These are phyloP conservation scores for Spergularia azorica DNA, from an alignment of 179 eudicot species.

Conservation along the genomic window DNA sequence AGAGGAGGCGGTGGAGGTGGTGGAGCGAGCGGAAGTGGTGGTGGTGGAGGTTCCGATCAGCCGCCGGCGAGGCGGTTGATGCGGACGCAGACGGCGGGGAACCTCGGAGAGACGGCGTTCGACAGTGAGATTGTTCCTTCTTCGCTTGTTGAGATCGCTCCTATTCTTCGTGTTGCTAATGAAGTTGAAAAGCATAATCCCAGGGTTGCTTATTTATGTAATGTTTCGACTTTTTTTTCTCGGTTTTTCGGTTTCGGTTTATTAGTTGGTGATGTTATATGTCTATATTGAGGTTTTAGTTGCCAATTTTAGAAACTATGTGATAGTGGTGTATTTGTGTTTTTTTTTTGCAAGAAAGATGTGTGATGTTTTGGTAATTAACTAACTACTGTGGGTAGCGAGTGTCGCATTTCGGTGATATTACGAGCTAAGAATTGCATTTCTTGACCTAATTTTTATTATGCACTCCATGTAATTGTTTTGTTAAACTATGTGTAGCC, in stretches of 20 bases:
- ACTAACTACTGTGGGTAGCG: too few species aligned
- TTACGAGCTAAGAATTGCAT: too few species aligned
- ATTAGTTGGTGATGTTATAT: too few species aligned
- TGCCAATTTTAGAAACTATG: background rate
- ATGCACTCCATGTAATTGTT: too few species aligned
- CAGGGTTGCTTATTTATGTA: slow-evolving; percentile 96
- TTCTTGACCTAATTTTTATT: too few species aligned
- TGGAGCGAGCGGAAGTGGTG: background rate
- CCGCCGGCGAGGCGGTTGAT: slow-evolving; percentile 81
- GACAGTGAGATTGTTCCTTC: slow-evolving; percentile 99
- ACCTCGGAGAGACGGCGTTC: slow-evolving; percentile 80
- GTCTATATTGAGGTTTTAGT: background rate
- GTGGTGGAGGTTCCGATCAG: slow-evolving; percentile 66
- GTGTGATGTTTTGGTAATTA: too few species aligned
- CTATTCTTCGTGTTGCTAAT: slow-evolving; percentile 97
- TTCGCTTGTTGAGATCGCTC: slow-evolving; percentile 93
- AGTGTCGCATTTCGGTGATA: too few species aligned
- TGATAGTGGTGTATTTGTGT: background rate
- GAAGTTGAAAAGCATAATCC: slow-evolving; percentile 94
- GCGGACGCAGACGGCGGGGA: slow-evolving; percentile 95
- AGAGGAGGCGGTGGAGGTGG: slow-evolving; percentile 50
- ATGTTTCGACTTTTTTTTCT: slow-evolving; percentile 26
- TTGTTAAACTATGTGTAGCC: too few species aligned
- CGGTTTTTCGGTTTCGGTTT: background rate
- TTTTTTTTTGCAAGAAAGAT: background rate